Percentiles rank a stretch among this genome's conserved stretches.
These are phyloP conservation scores for Aspergillus hortae DNA, from an alignment of 2,329 filamentous ascomycete genomes.

Conservation along the genomic window DNA sequence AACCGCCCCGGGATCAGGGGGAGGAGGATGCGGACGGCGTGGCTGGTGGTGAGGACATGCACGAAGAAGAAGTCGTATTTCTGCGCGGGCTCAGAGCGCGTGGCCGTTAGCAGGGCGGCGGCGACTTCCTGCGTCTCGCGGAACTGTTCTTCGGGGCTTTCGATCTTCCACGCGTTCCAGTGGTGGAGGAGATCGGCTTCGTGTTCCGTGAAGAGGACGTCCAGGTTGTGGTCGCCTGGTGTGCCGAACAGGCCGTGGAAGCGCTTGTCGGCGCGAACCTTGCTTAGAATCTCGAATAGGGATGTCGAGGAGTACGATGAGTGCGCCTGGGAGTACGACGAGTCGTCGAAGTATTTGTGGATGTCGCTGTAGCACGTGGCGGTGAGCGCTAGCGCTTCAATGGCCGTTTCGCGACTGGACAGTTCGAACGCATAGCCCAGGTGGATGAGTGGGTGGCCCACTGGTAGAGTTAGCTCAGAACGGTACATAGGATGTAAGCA, in stretches of 20 bases:
- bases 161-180: slow-evolving; percentile 82
- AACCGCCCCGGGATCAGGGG: slow-evolving; percentile 70
- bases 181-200: slow-evolving; percentile 74
- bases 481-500: background rate
- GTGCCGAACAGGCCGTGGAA: slow-evolving; percentile 65
- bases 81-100: slow-evolving; percentile 31
- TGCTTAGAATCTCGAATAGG: slow-evolving; percentile 67
- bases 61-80: slow-evolving; percentile 80
- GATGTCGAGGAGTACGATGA: slow-evolving; percentile 59
- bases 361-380: slow-evolving; percentile 56
- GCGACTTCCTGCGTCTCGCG: slow-evolving; percentile 62
- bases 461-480: slow-evolving; percentile 41
- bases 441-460: slow-evolving; percentile 90
- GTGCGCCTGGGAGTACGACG: slow-evolving; percentile 62
- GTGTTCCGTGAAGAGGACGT: slow-evolving; percentile 63
- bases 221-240: slow-evolving; percentile 61
- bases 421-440: slow-evolving; percentile 92
- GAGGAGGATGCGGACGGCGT: slow-evolving; percentile 82
- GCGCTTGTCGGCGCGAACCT: slow-evolving; percentile 64
- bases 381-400: slow-evolving; percentile 77
- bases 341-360: slow-evolving; percentile 66
- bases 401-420: slow-evolving; percentile 76
- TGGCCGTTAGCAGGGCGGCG: slow-evolving; percentile 41
- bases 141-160: slow-evolving; percentile 70
- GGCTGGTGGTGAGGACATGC: slow-evolving; percentile 78